Percentiles rank a stretch among this genome's conserved stretches.
These are phyloP conservation scores for Leccinum longicurvipes DNA, from an alignment of 768 basidiomycete species.

Conservation along the genomic window DNA sequence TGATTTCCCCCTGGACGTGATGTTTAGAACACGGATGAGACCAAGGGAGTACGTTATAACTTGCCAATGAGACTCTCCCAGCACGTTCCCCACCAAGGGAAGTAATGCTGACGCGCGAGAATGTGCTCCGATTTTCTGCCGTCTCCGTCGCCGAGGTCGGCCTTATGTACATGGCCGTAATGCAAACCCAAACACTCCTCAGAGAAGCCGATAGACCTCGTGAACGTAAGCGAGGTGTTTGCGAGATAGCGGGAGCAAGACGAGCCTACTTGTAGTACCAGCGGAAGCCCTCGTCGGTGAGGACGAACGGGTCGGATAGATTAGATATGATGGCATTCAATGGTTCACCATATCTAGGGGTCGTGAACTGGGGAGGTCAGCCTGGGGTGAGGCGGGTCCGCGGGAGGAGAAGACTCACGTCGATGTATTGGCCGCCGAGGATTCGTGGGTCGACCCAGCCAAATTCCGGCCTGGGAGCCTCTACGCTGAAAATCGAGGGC, in stretches of 20 bases:
- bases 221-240: background rate
- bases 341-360: conserved; percentile 68
- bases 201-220: conserved; percentile 76
- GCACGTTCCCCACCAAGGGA: conserved; percentile 79
- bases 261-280: conserved; percentile 58
- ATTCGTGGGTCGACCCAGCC: conserved; percentile 68
- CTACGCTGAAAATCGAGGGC: background rate
- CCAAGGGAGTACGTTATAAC: background rate
- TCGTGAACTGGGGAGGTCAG: conserved; percentile 53
- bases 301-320: conserved; percentile 72
- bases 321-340: conserved; percentile 82
- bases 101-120: conserved; percentile 75
- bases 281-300: conserved; percentile 70
- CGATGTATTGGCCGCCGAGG: conserved; percentile 70
- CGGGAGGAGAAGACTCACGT: conserved; percentile 46
- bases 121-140: conserved; percentile 64
- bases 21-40: conserved; percentile 1
- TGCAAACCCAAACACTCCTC: conserved; percentile 81
- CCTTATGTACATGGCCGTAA: conserved; percentile 69
- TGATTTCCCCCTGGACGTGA: conserved; percentile 69
- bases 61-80: conserved; percentile 78
- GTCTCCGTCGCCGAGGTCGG: conserved; percentile 82
- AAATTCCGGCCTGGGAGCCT: conserved; percentile 21
- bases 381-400: background rate
- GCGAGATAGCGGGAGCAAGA: background rate